phyloP scores from a whole-genome alignment of 148 eudicot genomes.

The Rhododendron molle region DNA sequence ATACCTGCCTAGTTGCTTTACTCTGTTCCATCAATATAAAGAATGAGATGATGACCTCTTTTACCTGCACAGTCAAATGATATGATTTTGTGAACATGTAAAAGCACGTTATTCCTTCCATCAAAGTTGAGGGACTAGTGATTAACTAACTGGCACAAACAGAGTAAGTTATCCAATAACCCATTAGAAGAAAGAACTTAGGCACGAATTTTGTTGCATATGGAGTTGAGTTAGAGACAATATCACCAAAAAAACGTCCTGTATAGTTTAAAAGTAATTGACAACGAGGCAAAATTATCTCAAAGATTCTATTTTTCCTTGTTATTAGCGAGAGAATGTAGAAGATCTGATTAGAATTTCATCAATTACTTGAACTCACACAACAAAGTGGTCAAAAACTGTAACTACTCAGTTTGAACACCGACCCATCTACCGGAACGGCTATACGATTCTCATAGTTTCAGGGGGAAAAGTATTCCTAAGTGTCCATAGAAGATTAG shows the following conservation, averaged over 20 bases:
- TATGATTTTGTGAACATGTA: not conserved
- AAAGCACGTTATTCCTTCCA: not conserved
- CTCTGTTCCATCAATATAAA: slow-evolving; percentile 97
- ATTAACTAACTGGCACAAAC: not conserved
- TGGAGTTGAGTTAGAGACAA: not conserved
- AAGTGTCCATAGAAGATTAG: not conserved
- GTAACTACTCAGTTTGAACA: not conserved
- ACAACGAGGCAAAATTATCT: not conserved
- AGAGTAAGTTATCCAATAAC: not conserved
- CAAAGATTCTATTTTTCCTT: not conserved
- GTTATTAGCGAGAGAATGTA: too few species aligned
- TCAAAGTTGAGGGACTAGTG: not conserved
- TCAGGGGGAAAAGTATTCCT: not conserved
- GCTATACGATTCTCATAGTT: not conserved
- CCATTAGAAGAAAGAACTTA: not conserved
- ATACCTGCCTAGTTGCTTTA: slow-evolving; percentile 78
- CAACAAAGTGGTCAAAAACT: not conserved
- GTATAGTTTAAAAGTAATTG: not conserved
- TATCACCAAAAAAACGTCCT: too few species aligned
- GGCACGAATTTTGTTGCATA: not conserved
- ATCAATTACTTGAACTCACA: not conserved
- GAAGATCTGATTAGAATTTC: not conserved
- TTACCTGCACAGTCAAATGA: slow-evolving; percentile 50
- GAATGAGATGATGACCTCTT: slow-evolving; percentile 81
- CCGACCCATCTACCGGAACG: not conserved